Evolutionary conservation across 768 basidiomycete genomes (phyloP), one percentile per base, ranked within the genome.

Genomic region (Kwoniella dendrophila): DNA sequence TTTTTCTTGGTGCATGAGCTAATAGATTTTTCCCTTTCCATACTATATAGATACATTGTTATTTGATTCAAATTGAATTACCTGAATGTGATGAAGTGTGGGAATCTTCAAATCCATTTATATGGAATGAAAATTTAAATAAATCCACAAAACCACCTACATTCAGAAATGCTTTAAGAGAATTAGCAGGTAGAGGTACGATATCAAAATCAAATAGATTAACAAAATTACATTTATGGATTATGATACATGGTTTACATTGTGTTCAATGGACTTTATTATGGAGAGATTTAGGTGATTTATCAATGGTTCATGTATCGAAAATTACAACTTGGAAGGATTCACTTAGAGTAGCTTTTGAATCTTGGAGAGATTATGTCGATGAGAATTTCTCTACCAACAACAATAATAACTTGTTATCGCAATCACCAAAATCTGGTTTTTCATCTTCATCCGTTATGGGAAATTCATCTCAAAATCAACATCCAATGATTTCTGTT

Each of bases 261-360:
- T 62, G 55, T 22, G 52, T 67, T 2, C 62, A 61, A 24, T 63
- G 60, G 60, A 67, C 65, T 0, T 44, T 67, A n/a, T 61, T 62
- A 10, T 67, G 65, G 65, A 55, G 61, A 16, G 65, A 67, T 36
- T 32, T 67, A 34, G 65, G 56, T 10, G 60, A 62, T 26, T 40
- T 67, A 26, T 58, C 61, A 6, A 67, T 67, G 65, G 51, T 67
- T 14, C 61, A 62, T 24, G 65, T 63, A 10, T 58, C 43, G 32
- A 67, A 57, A 27, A 59, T 67, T 20, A 49, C 44, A 8, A 30
- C 29, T 33, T 67, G 65, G 65, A 67, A 67, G 33, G 60, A 62
- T 26, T 58, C 56, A 14, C 49, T 62, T 5, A 24, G 65, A 24
- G 34, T 40, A 20, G 56, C 60, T 7, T 67, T 67, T 26, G 49